Evolutionary conservation across 768 basidiomycete genomes (phyloP).

Genomic region (Leccinum obscurum): DNA sequence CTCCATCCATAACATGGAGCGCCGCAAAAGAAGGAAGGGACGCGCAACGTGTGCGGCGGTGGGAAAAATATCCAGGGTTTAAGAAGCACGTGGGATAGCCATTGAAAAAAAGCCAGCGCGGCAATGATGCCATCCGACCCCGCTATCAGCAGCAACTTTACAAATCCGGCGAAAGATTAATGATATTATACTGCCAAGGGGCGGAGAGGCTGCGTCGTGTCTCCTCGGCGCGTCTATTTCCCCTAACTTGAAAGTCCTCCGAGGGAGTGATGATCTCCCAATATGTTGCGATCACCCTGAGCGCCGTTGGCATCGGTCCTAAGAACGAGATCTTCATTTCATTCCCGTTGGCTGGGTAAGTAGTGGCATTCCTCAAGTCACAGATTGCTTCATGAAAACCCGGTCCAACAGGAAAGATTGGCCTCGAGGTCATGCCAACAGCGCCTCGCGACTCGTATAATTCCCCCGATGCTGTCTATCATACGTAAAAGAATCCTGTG

Average conservation of each 20-base stretch:
- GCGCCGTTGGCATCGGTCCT: neutral
- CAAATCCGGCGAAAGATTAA: neutral
- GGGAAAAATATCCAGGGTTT: neutral
- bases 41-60: neutral
- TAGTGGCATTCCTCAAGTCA: neutral
- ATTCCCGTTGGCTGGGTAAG: neutral
- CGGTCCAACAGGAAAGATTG: neutral
- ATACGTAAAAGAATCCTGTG: conserved; percentile 7
- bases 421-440: neutral
- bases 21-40: neutral
- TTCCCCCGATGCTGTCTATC: neutral
- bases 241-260: neutral
- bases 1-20: conserved; percentile 9
- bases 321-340: neutral
- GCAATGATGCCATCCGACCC: neutral
- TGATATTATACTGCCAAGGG: neutral
- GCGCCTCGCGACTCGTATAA: neutral
- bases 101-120: neutral
- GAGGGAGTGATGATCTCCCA: neutral
- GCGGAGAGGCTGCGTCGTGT: neutral
- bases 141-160: neutral
- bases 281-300: neutral
- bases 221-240: neutral
- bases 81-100: neutral
- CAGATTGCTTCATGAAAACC: neutral